A percentile compares a stretch with the other conserved stretches of the same genome.
Conservation (phyloP, 2,329 filamentous ascomycete genomes). For the Trichoderma pleuroti region DNA sequence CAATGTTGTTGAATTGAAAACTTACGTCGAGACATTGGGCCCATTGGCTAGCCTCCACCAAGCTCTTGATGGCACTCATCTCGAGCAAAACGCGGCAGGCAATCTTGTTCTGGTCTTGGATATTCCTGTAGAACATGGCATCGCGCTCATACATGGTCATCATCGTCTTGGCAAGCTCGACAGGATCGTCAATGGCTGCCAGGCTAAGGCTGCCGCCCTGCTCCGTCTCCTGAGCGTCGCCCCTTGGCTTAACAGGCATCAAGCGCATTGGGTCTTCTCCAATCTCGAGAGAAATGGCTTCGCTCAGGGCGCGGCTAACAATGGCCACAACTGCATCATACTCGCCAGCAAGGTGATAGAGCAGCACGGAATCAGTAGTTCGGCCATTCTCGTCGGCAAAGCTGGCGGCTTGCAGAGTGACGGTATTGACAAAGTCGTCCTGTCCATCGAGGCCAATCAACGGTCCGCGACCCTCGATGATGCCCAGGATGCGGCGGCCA, state of each 20-base stretch:
- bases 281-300: constrained; percentile 81
- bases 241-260: constrained; percentile 74
- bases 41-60: constrained; percentile 55
- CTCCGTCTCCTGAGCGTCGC: constrained; percentile 35
- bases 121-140: constrained; percentile 57
- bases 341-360: constrained; percentile 92
- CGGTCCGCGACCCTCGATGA: constrained; percentile 79
- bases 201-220: constrained; percentile 57
- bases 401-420: constrained; percentile 86
- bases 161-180: constrained; percentile 59
- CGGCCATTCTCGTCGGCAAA: constrained; percentile 93
- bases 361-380: constrained; percentile 85
- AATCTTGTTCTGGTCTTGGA: constrained; percentile 54
- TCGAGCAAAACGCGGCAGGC: constrained; percentile 56
- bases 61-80: constrained; percentile 58
- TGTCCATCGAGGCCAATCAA: constrained; percentile 78
- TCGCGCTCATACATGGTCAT: constrained; percentile 61
- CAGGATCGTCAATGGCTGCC: constrained; percentile 57
- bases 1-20: constrained; percentile 21
- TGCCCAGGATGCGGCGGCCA: constrained; percentile 77
- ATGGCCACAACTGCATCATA: constrained; percentile 92
- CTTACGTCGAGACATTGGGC: constrained; percentile 57
- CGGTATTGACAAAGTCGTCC: constrained; percentile 82
- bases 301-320: constrained; percentile 83
- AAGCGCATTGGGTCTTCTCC: constrained; percentile 76